Evolutionary conservation across 164 flowering plant genomes (phyloP).

Genomic region (Dillenia turbinata): DNA sequence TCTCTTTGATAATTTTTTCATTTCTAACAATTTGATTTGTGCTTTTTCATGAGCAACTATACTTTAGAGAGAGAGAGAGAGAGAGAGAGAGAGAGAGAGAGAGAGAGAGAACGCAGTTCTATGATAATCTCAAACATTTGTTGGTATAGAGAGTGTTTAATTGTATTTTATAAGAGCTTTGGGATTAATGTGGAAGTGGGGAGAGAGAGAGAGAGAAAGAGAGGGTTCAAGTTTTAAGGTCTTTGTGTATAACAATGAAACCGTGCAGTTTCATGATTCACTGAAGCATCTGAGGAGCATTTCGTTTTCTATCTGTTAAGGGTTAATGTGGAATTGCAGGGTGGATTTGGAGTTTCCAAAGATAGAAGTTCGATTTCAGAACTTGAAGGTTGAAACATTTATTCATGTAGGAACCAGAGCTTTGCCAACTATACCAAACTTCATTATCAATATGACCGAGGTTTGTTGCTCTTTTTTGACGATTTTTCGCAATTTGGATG

Average conservation of each 20-base stretch:
- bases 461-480: slow-evolving; percentile 22
- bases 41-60: too few species aligned
- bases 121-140: not conserved
- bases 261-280: too few species aligned
- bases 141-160: not conserved
- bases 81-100: too few species aligned
- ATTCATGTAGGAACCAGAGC: slow-evolving; percentile 92
- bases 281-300: too few species aligned
- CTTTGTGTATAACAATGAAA: too few species aligned
- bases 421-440: slow-evolving; percentile 91
- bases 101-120: too few species aligned
- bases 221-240: too few species aligned
- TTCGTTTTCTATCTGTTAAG: not conserved
- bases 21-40: too few species aligned
- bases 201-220: too few species aligned
- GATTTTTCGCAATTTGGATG: not conserved
- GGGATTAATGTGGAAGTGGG: too few species aligned
- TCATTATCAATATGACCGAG: slow-evolving; percentile 79
- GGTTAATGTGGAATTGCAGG: slow-evolving; percentile 34
- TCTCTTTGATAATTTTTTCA: not conserved
- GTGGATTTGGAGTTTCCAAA: slow-evolving; percentile 85
- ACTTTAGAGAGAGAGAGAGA: too few species aligned
- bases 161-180: not conserved
- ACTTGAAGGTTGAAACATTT: slow-evolving; percentile 63
- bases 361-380: slow-evolving; percentile 83